Conservation (phyloP, 306 rosid species). For the Sophora flavescens region DNA sequence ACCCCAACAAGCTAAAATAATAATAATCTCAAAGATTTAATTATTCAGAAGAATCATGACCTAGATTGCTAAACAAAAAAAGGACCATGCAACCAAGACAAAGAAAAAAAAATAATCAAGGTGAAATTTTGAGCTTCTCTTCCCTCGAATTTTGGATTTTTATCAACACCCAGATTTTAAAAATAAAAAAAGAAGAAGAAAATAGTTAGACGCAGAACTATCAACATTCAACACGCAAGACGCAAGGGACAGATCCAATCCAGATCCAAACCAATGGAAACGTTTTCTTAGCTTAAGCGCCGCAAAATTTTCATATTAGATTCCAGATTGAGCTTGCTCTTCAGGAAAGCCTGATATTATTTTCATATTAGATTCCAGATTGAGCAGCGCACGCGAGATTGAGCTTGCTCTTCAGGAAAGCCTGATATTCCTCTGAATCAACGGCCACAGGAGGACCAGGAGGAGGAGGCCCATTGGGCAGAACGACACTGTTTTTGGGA, state of each 20-base stretch:
- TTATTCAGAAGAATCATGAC: no score
- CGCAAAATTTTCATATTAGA: neutral
- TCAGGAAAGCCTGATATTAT: no score
- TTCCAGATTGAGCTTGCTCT: neutral
- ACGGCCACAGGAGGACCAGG: constrained; percentile 50
- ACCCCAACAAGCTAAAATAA: no score
- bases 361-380: no score
- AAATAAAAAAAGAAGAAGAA: neutral
- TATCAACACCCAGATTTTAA: no score
- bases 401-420: constrained; percentile 87
- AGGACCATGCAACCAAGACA: no score
- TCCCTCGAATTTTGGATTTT: no score
- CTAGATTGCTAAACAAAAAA: no score
- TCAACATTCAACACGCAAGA: neutral
- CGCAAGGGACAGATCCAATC: constrained; percentile 13
- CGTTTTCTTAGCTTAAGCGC: neutral
- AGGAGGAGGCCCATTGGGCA: constrained; percentile 38
- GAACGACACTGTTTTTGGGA: constrained; percentile 17
- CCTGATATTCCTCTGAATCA: constrained; percentile 79
- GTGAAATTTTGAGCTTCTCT: no score
- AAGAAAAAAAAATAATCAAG: no score
- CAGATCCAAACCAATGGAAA: neutral
- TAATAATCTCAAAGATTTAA: no score
- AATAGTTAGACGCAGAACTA: neutral
- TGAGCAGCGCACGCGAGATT: constrained; percentile 85